phyloP scores from a whole-genome alignment of 2,329 filamentous ascomycete genomes.

The Daldinia eschscholtzii region DNA sequence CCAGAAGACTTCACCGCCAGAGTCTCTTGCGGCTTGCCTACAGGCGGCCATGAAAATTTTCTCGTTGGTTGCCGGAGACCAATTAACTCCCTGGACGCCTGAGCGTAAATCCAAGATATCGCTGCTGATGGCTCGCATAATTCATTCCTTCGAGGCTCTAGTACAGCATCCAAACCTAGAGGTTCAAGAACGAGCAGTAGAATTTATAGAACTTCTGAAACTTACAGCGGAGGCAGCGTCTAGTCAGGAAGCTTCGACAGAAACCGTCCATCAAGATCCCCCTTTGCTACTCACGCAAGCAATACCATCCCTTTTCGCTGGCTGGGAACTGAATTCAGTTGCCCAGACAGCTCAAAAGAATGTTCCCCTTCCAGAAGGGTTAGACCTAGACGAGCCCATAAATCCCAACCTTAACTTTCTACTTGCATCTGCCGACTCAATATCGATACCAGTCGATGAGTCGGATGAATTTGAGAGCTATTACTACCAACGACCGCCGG shows the following conservation, averaged over 20 bases:
- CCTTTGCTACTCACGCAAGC: slow-evolving; percentile 90
- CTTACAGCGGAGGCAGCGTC: slow-evolving; percentile 85
- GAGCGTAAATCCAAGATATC: slow-evolving; percentile 80
- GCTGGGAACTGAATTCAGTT: slow-evolving; percentile 92
- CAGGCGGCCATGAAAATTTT: slow-evolving; percentile 92
- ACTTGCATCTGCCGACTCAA: slow-evolving; percentile 69
- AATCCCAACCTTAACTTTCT: slow-evolving; percentile 79
- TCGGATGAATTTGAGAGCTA: slow-evolving; percentile 77
- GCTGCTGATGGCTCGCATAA: slow-evolving; percentile 83
- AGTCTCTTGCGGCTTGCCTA: slow-evolving; percentile 81
- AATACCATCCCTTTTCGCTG: slow-evolving; percentile 87
- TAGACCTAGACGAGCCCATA: slow-evolving; percentile 86
- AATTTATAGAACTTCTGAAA: slow-evolving; percentile 90
- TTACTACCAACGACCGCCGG: slow-evolving; percentile 69
- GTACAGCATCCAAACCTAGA: slow-evolving; percentile 88
- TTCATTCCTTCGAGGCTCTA: slow-evolving; percentile 84
- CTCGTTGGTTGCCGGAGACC: slow-evolving; percentile 75
- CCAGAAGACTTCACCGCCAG: slow-evolving; percentile 68
- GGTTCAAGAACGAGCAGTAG: slow-evolving; percentile 93
- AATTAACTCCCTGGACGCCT: slow-evolving; percentile 75
- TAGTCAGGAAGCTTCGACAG: slow-evolving; percentile 71
- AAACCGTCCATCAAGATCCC: slow-evolving; percentile 70
- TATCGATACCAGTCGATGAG: slow-evolving; percentile 64
- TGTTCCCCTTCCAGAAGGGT: slow-evolving; percentile 79
- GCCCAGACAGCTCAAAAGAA: slow-evolving; percentile 85